Evolutionary conservation across 495 filamentous ascomycete genomes (phyloP).

Genomic region (Chaetomium cochliodes): DNA sequence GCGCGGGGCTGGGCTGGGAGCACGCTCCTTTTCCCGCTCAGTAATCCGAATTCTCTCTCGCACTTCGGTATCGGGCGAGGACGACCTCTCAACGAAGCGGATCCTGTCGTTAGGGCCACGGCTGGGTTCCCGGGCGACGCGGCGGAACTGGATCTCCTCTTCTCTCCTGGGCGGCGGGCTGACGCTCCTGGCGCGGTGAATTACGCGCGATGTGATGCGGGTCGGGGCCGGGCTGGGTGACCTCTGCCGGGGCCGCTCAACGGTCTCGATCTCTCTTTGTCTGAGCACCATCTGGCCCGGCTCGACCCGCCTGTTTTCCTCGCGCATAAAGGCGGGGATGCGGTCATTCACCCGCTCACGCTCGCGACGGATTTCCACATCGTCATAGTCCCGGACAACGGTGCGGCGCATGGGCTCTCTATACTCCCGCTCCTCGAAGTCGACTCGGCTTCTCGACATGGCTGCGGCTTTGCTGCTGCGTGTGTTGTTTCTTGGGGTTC

Average conservation of each 20-base stretch:
- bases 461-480: slow-evolving; percentile 21
- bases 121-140: slow-evolving; percentile 34
- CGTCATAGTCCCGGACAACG: slow-evolving; percentile 40
- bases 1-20: slow-evolving; percentile 46
- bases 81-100: slow-evolving; percentile 44
- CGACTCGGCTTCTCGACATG: slow-evolving; percentile 40
- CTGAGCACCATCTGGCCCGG: slow-evolving; percentile 46
- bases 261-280: slow-evolving; percentile 46
- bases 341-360: slow-evolving; percentile 38
- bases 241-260: slow-evolving; percentile 41
- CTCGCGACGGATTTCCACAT: slow-evolving; percentile 39
- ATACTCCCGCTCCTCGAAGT: slow-evolving; percentile 45
- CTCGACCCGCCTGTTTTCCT: slow-evolving; percentile 40
- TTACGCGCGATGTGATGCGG: slow-evolving; percentile 34
- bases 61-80: slow-evolving; percentile 45
- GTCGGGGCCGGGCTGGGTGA: slow-evolving; percentile 45
- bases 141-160: slow-evolving; percentile 33
- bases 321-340: slow-evolving; percentile 45
- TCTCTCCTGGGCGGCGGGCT: slow-evolving; percentile 32
- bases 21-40: slow-evolving; percentile 43
- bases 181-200: slow-evolving; percentile 37
- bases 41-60: slow-evolving; percentile 45
- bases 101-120: slow-evolving; percentile 33
- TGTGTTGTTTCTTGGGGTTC: neutral
- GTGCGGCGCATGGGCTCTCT: slow-evolving; percentile 25